phyloP scores from a whole-genome alignment of 2,329 filamentous ascomycete species.

The Penicillium digitatum region DNA sequence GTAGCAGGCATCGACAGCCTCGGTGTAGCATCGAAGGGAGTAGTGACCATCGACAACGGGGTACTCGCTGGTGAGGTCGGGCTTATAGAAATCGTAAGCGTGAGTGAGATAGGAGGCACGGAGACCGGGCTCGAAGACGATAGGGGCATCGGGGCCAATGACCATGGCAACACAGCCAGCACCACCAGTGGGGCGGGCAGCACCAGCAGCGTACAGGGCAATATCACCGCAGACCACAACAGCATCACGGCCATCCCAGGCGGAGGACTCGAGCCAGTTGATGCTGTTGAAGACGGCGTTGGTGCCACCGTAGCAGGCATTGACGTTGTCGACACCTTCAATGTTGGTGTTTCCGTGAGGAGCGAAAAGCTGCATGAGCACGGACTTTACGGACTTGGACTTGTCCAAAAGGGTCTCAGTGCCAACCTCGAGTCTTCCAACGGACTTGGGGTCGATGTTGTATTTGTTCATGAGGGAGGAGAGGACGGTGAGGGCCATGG shows the following conservation, averaged over 20 bases:
- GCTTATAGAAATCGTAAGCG: conserved; percentile 88
- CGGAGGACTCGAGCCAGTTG: conserved; percentile 83
- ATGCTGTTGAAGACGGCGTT: conserved; percentile 78
- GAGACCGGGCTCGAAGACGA: conserved; percentile 73
- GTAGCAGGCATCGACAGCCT: conserved; percentile 77
- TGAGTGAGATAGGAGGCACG: conserved; percentile 78
- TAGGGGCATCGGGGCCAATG: conserved; percentile 71
- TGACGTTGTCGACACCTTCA: conserved; percentile 77
- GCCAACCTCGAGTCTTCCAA: conserved; percentile 78
- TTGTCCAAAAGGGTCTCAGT: conserved; percentile 85
- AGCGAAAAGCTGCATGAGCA: conserved; percentile 80
- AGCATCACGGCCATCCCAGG: conserved; percentile 78
- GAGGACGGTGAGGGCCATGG: conserved; percentile 71
- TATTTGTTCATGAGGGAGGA: conserved; percentile 78
- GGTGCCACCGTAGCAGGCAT: conserved; percentile 83
- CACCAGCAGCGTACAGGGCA: conserved; percentile 79
- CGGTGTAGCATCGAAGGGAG: conserved; percentile 75
- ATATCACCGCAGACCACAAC: conserved; percentile 79
- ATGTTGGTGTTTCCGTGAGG: conserved; percentile 70
- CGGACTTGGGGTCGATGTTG: conserved; percentile 71
- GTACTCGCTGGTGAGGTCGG: conserved; percentile 81
- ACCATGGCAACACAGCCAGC: conserved; percentile 75
- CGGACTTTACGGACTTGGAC: conserved; percentile 86
- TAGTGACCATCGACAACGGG: conserved; percentile 80
- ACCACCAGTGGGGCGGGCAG: conserved; percentile 75